Percentiles rank a stretch among this genome's conserved stretches.
These are phyloP conservation scores for Fusarium subtropicale DNA, from an alignment of 2,329 filamentous ascomycete genomes.

Conservation along the genomic window DNA sequence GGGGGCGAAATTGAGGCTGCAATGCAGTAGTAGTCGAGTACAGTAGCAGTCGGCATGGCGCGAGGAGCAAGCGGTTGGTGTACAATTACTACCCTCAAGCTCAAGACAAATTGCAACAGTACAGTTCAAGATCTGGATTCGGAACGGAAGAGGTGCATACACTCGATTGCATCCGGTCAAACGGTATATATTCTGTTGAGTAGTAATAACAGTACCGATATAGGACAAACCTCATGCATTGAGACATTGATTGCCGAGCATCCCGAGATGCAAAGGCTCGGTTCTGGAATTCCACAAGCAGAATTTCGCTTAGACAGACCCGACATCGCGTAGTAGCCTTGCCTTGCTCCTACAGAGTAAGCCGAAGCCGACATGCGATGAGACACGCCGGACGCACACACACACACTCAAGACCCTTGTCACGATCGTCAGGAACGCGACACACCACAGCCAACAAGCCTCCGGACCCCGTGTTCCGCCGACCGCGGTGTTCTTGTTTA, in stretches of 20 bases:
- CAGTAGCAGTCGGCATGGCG: not conserved
- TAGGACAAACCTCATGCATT: not conserved
- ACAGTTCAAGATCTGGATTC: not conserved
- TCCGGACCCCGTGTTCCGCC: conserved; percentile 15
- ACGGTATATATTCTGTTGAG: not conserved
- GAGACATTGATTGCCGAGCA: conserved; percentile 16
- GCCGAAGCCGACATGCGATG: conserved; percentile 17
- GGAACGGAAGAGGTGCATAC: conserved; percentile 22
- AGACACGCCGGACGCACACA: conserved; percentile 9
- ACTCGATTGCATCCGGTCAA: conserved; percentile 22
- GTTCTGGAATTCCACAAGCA: not conserved
- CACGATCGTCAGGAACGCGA: conserved; percentile 47
- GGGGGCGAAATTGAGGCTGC: conserved; percentile 3
- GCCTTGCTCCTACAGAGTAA: conserved; percentile 15
- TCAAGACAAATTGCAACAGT: not conserved
- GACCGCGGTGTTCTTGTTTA: conserved; percentile 21
- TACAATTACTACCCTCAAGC: not conserved
- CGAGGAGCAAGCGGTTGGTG: conserved; percentile 3
- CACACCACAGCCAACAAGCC: conserved; percentile 32
- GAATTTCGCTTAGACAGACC: conserved; percentile 15
- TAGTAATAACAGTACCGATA: not conserved
- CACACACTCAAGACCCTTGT: conserved; percentile 31
- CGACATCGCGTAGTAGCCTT: conserved; percentile 13
- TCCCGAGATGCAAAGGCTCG: conserved; percentile 2
- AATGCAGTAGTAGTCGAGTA: not conserved